phyloP scores from a whole-genome alignment of 345 rosid genomes.

The Syzygium aromaticum region DNA sequence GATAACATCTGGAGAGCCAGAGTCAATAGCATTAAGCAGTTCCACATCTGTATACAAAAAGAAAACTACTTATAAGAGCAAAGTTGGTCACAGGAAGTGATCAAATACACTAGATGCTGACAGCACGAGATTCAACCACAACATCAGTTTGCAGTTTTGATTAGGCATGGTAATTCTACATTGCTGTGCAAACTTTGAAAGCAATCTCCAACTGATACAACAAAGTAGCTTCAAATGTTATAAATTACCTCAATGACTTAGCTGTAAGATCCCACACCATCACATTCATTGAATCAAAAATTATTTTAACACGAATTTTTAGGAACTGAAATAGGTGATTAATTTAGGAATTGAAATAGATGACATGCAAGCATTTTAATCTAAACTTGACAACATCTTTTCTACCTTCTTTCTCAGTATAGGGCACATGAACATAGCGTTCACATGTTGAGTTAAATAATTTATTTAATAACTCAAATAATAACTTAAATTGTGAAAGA shows the following conservation, averaged over 20 bases:
- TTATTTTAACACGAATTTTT: neutral
- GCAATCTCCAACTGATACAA: neutral
- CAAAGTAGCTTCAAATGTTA: neutral
- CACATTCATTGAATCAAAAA: neutral
- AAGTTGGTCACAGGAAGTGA: neutral
- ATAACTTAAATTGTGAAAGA: neutral
- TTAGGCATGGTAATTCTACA: neutral
- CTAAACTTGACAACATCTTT: neutral
- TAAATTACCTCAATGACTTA: neutral
- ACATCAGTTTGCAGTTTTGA: neutral
- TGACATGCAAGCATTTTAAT: neutral
- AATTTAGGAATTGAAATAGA: neutral
- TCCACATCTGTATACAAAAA: conserved; percentile 36
- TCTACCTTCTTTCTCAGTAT: neutral
- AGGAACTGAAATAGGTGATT: neutral
- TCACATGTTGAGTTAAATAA: neutral
- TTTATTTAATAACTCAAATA: neutral
- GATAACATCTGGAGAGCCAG: conserved; percentile 75
- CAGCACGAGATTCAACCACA: neutral
- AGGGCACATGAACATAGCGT: neutral
- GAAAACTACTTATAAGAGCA: conserved; percentile 6
- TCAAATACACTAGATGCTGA: neutral
- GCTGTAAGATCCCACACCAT: neutral
- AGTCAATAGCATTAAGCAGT: conserved; percentile 60
- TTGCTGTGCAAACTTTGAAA: neutral